phyloP scores from a whole-genome alignment of 2,329 filamentous ascomycete species.

The Colletotrichum gigasporum region DNA sequence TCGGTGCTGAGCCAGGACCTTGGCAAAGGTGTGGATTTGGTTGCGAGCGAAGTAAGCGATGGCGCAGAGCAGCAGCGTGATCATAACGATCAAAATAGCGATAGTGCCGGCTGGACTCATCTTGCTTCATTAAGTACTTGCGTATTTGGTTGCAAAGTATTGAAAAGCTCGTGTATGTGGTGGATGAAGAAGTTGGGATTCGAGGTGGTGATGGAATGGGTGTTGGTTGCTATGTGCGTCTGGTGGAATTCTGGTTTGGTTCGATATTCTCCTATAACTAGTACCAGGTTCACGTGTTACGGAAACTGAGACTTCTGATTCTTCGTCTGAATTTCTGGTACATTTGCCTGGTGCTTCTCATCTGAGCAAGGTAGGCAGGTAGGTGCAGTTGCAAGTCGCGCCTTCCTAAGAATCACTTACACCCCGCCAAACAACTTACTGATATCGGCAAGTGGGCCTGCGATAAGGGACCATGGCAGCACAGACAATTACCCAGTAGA shows the following conservation, averaged over 20 bases:
- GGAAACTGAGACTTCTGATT: too few relatives aligned
- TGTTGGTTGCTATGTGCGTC: background rate
- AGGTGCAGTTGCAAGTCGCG: too few relatives aligned
- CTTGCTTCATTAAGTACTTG: background rate
- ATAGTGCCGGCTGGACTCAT: constrained; percentile 43
- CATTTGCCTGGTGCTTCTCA: too few relatives aligned
- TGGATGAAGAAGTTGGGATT: background rate
- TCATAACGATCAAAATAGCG: constrained; percentile 42
- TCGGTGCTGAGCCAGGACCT: constrained; percentile 13
- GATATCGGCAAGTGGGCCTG: constrained; percentile 5
- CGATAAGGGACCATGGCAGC: background rate
- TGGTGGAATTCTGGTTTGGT: background rate
- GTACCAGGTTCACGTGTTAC: too few relatives aligned
- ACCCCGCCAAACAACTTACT: background rate
- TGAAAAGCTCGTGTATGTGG: background rate
- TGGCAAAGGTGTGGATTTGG: constrained; percentile 41
- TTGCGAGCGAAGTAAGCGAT: constrained; percentile 42
- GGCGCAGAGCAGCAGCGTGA: constrained; percentile 40
- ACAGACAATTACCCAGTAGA: background rate
- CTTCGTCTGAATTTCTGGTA: too few relatives aligned
- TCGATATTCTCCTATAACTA: too few relatives aligned
- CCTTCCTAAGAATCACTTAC: too few relatives aligned
- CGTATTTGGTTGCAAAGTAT: background rate
- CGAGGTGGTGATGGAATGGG: background rate
- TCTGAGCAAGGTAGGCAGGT: too few relatives aligned